Percentiles rank a stretch among this genome's conserved stretches.
phyloP scores from a whole-genome alignment of 164 flowering plant species.

The Umbilicus rupestris region DNA sequence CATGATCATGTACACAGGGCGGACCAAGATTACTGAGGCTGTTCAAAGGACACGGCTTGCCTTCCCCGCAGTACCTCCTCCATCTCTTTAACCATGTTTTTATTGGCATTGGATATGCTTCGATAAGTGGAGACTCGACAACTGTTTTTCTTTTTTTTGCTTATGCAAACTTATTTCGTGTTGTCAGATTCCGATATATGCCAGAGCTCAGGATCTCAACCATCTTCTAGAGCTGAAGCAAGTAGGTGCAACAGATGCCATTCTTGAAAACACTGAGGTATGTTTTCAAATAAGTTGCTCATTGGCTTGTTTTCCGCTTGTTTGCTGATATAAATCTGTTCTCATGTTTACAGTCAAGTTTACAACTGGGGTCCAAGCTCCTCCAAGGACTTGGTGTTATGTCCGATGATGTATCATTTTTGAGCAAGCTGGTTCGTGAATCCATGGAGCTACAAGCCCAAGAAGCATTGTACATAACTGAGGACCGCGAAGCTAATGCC shows the following conservation, averaged over 20 bases:
- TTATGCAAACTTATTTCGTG: neutral
- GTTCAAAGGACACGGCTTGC: slow-evolving; percentile 81
- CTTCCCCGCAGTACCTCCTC: slow-evolving; percentile 61
- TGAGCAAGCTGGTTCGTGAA: slow-evolving; percentile 73
- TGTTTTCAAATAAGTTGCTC: neutral
- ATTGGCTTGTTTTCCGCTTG: neutral
- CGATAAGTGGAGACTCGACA: neutral
- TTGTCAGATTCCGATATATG: slow-evolving; percentile 79
- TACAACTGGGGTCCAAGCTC: slow-evolving; percentile 91
- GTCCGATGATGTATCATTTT: slow-evolving; percentile 87
- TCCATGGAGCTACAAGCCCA: slow-evolving; percentile 91
- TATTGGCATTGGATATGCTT: neutral
- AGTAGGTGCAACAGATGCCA: slow-evolving; percentile 95
- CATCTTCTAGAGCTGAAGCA: slow-evolving; percentile 88
- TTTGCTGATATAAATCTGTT: neutral
- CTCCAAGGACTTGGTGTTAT: slow-evolving; percentile 86
- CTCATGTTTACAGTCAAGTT: slow-evolving; percentile 63
- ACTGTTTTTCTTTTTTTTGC: neutral
- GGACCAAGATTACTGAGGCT: slow-evolving; percentile 56
- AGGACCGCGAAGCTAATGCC: slow-evolving; percentile 31
- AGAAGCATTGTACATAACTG: slow-evolving; percentile 35
- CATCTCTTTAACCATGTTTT: neutral
- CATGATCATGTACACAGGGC: slow-evolving; percentile 78
- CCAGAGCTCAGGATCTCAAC: slow-evolving; percentile 67
- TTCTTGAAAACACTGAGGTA: slow-evolving; percentile 90